Evolutionary conservation across 345 rosid genomes (phyloP).

Genomic region (Bretschneidera sinensis): DNA sequence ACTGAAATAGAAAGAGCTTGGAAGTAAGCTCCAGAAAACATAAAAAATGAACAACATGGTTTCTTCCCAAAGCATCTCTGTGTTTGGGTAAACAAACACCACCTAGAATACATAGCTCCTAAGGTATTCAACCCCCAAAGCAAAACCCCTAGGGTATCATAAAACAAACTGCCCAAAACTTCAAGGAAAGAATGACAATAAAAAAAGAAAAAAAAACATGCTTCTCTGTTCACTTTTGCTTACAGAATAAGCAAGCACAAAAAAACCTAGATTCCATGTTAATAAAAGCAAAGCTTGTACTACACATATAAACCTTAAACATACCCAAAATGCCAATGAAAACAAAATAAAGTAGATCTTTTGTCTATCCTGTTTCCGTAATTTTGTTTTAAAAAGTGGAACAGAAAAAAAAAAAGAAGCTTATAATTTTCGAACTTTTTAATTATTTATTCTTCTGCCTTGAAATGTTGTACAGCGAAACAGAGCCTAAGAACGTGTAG

Average conservation of each 20-base stretch:
- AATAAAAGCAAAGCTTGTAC: slow-evolving; percentile 14
- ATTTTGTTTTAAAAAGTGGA: too few species aligned
- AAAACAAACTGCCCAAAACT: slow-evolving; percentile 22
- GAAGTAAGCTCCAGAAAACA: slow-evolving; percentile 32
- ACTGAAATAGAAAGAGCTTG: slow-evolving; percentile 9
- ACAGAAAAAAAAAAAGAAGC: too few species aligned
- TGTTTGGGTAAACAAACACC: slow-evolving; percentile 21
- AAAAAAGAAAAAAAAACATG: slow-evolving; percentile 8
- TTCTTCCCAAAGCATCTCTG: slow-evolving; percentile 31
- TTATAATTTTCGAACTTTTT: too few species aligned
- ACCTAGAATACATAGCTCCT: slow-evolving; percentile 27
- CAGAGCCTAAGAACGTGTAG: too few species aligned
- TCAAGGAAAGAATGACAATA: slow-evolving; percentile 36
- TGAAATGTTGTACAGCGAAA: too few species aligned
- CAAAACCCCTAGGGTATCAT: slow-evolving; percentile 6
- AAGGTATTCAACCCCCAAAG: slow-evolving; percentile 16
- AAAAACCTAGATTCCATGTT: slow-evolving; percentile 21
- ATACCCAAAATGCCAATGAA: too few species aligned
- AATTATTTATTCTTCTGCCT: not conserved
- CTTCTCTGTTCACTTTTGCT: slow-evolving; percentile 30
- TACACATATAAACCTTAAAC: slow-evolving; percentile 3
- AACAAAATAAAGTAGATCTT: too few species aligned
- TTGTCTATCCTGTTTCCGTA: too few species aligned
- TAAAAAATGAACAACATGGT: slow-evolving; percentile 27
- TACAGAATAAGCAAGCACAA: slow-evolving; percentile 40